Evolutionary conservation across 2,329 filamentous ascomycete genomes (phyloP).

Genomic region (Cladophialophora psammophila): DNA sequence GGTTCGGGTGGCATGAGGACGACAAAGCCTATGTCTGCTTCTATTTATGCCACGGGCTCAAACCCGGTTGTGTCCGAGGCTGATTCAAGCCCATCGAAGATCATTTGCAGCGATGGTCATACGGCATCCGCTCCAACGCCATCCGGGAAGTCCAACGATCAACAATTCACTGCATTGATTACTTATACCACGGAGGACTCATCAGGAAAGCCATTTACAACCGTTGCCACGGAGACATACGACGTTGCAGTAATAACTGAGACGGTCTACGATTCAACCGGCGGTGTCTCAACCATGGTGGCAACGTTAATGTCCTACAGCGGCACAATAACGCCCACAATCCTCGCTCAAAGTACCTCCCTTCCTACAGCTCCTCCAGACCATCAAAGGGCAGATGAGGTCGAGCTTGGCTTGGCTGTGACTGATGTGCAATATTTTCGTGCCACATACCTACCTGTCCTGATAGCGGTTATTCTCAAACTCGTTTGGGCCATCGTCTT

Average conservation of each 20-base stretch:
- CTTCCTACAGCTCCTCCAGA: constrained; percentile 1
- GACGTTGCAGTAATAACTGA: background rate
- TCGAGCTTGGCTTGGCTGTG: constrained; percentile 16
- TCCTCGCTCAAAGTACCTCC: background rate
- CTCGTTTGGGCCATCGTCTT: constrained; percentile 29
- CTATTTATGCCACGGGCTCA: background rate
- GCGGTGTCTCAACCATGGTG: background rate
- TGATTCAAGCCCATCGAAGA: background rate
- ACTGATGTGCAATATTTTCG: constrained; percentile 23
- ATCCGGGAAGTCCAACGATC: background rate
- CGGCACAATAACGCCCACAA: background rate
- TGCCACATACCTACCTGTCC: constrained; percentile 31
- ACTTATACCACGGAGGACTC: constrained; percentile 1
- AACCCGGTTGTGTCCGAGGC: background rate
- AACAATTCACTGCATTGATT: background rate
- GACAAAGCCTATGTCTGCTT: background rate
- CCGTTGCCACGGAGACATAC: background rate
- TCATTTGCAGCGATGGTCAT: background rate
- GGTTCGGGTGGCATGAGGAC: background rate
- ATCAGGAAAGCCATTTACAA: background rate
- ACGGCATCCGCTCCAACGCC: background rate
- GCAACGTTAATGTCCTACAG: constrained; percentile 4
- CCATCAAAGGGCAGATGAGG: constrained; percentile 12
- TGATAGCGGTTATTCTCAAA: constrained; percentile 27
- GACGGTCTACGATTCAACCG: background rate